Evolutionary conservation across 768 basidiomycete genomes (phyloP).

Genomic region (Termitomyces sp.): DNA sequence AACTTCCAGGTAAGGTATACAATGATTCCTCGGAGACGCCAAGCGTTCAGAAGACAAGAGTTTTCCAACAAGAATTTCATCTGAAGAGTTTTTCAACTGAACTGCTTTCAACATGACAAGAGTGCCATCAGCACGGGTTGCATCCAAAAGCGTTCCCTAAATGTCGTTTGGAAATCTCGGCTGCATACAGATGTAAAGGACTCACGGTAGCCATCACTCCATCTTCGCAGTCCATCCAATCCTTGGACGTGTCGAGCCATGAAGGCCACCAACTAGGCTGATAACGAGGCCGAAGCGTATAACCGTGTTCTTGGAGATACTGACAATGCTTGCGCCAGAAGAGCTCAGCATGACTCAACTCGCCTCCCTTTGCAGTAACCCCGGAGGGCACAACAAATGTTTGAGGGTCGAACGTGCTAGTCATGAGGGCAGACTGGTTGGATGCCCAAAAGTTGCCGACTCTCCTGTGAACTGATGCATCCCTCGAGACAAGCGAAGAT

Average conservation of each 20-base stretch:
- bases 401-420: background rate
- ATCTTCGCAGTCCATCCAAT: background rate
- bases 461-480: background rate
- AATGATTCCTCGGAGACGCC: conserved; percentile 22
- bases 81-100: background rate
- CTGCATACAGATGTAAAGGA: background rate
- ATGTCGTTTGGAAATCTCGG: background rate
- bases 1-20: conserved; percentile 20
- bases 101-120: background rate
- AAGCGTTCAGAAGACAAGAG: background rate
- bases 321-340: conserved; percentile 7
- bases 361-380: background rate
- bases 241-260: background rate
- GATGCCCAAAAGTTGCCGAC: background rate
- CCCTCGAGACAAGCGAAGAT: background rate
- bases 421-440: background rate
- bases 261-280: conserved; percentile 4
- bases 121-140: background rate
- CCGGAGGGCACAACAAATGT: background rate
- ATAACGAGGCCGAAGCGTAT: conserved; percentile 6
- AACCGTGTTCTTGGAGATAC: conserved; percentile 1
- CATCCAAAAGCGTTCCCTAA: background rate
- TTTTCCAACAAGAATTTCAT: background rate
- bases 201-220: background rate
- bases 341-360: background rate